phyloP scores from a whole-genome alignment of 192 early-diverging fungal genomes.

The Coemansia sp. region DNA sequence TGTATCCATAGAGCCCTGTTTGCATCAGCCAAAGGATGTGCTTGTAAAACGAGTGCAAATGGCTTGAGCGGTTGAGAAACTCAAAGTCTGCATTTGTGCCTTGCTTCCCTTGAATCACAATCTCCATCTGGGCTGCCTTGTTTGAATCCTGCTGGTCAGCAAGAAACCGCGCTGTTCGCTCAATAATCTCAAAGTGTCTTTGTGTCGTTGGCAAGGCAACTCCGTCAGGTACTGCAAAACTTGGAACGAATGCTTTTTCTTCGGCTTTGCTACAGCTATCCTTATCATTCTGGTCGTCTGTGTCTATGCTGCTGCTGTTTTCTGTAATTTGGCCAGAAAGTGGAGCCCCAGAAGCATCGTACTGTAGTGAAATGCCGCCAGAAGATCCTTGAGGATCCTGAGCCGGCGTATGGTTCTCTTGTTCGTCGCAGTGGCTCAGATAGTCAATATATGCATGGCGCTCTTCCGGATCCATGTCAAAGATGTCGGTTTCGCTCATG shows the following conservation, averaged over 20 bases:
- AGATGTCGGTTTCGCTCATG: conserved; percentile 11
- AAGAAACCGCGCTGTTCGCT: conserved; percentile 70
- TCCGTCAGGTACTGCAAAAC: conserved; percentile 26
- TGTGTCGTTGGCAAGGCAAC: conserved; percentile 53
- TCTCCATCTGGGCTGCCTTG: conserved; percentile 64
- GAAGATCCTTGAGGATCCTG: not conserved
- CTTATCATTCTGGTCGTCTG: not conserved
- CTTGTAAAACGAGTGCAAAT: conserved; percentile 70
- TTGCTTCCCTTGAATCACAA: conserved; percentile 73
- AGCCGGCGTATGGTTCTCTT: not conserved
- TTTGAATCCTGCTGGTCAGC: conserved; percentile 39
- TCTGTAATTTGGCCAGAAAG: not conserved
- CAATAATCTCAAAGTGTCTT: conserved; percentile 66
- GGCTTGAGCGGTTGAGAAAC: conserved; percentile 62
- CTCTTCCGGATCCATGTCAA: conserved; percentile 13
- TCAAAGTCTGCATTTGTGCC: conserved; percentile 69
- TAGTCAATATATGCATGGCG: conserved; percentile 19
- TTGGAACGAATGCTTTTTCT: conserved; percentile 1
- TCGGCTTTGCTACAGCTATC: not conserved
- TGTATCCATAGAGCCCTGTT: conserved; percentile 60
- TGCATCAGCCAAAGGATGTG: conserved; percentile 65
- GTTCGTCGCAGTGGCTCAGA: not conserved
- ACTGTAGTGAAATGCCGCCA: not conserved
- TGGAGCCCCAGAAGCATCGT: conserved; percentile 9
- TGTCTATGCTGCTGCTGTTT: not conserved